Evolutionary conservation across 768 basidiomycete species (phyloP), one percentile per base, ranked within the genome.

Genomic region (Kondoa subrosea): DNA sequence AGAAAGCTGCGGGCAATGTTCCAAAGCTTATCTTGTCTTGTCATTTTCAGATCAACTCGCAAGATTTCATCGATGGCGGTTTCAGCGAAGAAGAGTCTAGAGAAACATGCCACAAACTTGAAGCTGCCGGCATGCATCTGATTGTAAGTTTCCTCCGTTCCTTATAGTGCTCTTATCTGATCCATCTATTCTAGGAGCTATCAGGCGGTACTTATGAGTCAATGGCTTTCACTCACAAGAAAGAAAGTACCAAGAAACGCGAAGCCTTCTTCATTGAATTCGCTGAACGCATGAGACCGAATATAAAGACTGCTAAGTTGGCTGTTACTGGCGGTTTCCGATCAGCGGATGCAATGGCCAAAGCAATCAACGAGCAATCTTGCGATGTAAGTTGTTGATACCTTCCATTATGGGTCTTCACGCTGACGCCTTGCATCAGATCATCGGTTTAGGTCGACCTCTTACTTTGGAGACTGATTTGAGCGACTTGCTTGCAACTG

Each of bases 91-190:
- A 79, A 21, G 80, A 81, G 67, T 74, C 75, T 14, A 73, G 74
- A 29, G 33, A 66, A 21, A 75, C 77, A 0, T 77, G 76, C 56
- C 65, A 72, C 34, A 66, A 75, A 60, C 74, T 81, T 58, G 80
- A 81, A 68, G 69, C 61, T 1, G 72, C 70, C 0, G 74, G 75
- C 2, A 73, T 81, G 12, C 80, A 81, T 68, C 69, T 81, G 66
- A 78, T 81, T 29, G 78, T 25, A 77, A 29, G 26, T 65, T 60
- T 30, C 2, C 33, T 56, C 4, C 30, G 2, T 31, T 3, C 56
- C 25, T 66, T 56, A 29, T 14, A 59, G 25, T 27, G 58, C 21
- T 27, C 25, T 40, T 30, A 15, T 65, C n/a, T n/a, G n/a, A n/a
- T n/a, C n/a, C n/a, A n/a, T n/a, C n/a, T n/a, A n/a, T n/a, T n/a